Percentiles rank a stretch among this genome's conserved stretches.
Evolutionary conservation across 345 rosid species (phyloP).

Genomic region (Salix koriyanagi): DNA sequence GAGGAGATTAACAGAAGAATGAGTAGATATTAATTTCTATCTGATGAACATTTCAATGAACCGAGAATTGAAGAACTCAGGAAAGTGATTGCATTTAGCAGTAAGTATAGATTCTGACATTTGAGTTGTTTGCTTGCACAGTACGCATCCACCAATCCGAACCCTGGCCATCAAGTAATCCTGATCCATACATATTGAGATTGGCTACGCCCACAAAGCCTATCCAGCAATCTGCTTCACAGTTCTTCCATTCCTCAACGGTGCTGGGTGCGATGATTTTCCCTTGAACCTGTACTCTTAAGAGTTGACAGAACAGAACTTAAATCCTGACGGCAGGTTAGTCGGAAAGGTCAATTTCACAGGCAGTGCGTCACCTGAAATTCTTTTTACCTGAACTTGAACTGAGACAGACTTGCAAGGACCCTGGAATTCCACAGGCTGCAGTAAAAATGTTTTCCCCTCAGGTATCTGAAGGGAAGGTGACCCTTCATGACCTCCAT

Average conservation of each 20-base stretch:
- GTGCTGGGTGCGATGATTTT: slow-evolving; percentile 21
- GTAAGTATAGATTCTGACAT: no score
- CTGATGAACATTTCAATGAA: no score
- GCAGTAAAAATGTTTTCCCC: slow-evolving; percentile 14
- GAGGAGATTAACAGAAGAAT: no score
- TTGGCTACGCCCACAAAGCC: neutral
- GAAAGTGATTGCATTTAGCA: no score
- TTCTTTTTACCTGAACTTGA: slow-evolving; percentile 11
- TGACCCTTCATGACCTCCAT: neutral
- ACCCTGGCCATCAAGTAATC: slow-evolving; percentile 36
- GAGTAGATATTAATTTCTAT: no score
- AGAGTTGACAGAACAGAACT: no score
- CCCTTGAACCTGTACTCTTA: slow-evolving; percentile 23
- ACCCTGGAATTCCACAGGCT: slow-evolving; percentile 18
- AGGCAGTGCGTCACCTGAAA: neutral
- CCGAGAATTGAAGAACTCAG: no score
- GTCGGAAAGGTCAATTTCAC: no score
- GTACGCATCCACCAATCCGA: slow-evolving; percentile 28
- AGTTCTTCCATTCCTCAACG: neutral
- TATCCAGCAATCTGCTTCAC: slow-evolving; percentile 6
- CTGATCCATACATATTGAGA: slow-evolving; percentile 23
- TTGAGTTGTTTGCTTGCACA: no score
- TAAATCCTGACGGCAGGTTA: no score
- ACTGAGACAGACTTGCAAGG: slow-evolving; percentile 24
- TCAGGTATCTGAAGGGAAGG: slow-evolving; percentile 19